These are phyloP conservation scores for Astrephomene gubernaculifera DNA, from an alignment of 139 green algal species.

Conservation along the genomic window DNA sequence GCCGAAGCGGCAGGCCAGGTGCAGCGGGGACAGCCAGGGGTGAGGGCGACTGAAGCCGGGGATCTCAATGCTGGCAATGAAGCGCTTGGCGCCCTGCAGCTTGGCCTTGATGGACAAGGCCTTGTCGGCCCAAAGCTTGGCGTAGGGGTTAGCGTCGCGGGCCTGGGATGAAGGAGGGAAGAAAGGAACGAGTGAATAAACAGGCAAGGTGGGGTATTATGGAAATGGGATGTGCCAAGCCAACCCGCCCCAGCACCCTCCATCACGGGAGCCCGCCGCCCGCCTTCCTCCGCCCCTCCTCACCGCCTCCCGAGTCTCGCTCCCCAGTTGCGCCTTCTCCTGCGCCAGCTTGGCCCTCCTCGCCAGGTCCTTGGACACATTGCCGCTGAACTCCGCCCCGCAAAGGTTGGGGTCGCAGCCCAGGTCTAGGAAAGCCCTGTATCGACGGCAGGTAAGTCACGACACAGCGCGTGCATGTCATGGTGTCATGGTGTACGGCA, in stretches of 20 bases:
- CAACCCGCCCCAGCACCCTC: not conserved
- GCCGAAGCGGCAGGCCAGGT: conserved; percentile 52
- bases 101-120: not conserved
- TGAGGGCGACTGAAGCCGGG: conserved; percentile 38
- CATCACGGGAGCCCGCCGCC: too few relatives aligned
- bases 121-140: conserved; percentile 14
- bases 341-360: not conserved
- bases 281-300: not conserved
- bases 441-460: too few relatives aligned
- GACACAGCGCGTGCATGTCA: too few relatives aligned
- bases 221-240: too few relatives aligned
- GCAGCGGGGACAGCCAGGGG: conserved; percentile 53
- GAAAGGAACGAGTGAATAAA: too few relatives aligned
- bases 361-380: conserved; percentile 1
- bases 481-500: too few relatives aligned
- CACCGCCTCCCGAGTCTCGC: not conserved
- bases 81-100: conserved; percentile 32
- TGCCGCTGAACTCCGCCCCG: conserved; percentile 35
- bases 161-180: too few relatives aligned
- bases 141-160: conserved; percentile 40
- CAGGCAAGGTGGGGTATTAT: too few relatives aligned
- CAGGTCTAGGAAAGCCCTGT: conserved; percentile 44
- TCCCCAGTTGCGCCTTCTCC: not conserved
- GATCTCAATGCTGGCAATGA: conserved; percentile 47
- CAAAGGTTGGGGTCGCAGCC: conserved; percentile 50